Conservation (phyloP, 129 eudicot genomes). For the Tagetes erecta region DNA sequence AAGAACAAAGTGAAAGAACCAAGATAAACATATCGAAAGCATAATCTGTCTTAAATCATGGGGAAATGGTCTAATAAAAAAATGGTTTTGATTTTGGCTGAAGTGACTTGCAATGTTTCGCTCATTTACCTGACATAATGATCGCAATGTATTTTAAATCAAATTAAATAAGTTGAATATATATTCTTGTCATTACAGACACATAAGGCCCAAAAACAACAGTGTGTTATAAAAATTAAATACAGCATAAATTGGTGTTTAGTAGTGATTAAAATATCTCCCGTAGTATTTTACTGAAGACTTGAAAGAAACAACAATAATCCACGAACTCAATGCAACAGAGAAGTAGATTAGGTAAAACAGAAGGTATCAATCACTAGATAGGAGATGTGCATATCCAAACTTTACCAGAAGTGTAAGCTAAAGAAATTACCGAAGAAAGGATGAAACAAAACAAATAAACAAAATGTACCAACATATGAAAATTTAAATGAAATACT, state of each 20-base stretch:
- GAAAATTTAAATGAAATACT: constrained; percentile 18
- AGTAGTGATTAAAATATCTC: not conserved
- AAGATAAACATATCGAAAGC: not conserved
- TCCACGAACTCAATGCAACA: not conserved
- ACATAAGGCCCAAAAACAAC: not conserved
- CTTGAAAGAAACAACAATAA: not conserved
- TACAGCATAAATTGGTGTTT: not conserved
- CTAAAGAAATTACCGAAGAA: constrained; percentile 7
- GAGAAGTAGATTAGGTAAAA: too few species aligned
- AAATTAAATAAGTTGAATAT: constrained; percentile 8
- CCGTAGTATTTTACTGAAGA: not conserved
- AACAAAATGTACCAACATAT: constrained; percentile 8
- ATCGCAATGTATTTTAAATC: not conserved
- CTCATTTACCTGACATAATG: too few species aligned
- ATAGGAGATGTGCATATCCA: not conserved
- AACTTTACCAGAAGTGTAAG: constrained; percentile 17
- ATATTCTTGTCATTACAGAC: not conserved
- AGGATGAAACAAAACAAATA: not conserved
- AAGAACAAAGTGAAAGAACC: constrained; percentile 1
- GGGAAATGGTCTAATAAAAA: not conserved
- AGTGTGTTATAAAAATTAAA: not conserved
- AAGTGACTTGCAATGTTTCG: too few species aligned
- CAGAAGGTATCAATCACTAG: not conserved
- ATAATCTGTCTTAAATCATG: not conserved
- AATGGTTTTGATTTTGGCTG: too few species aligned